Evolutionary conservation across 345 rosid genomes (phyloP).

Genomic region (Camelina laxa): DNA sequence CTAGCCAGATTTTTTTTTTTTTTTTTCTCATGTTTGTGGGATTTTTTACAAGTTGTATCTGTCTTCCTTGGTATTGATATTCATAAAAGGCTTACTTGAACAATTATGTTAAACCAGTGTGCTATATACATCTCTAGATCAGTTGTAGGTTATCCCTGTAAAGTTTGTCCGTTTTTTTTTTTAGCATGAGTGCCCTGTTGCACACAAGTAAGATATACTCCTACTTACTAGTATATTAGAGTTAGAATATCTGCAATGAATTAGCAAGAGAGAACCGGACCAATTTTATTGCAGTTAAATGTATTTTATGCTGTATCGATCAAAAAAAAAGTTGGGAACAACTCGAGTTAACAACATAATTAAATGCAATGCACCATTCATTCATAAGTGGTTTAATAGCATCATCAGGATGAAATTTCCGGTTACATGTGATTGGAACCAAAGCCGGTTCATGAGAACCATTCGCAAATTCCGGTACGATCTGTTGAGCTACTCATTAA

Average conservation of each 20-base stretch:
- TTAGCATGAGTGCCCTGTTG: neutral
- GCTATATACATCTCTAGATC: neutral
- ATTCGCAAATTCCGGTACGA: constrained; percentile 63
- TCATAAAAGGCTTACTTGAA: neutral
- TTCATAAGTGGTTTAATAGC: neutral
- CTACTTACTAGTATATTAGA: neutral
- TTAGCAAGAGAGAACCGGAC: constrained; percentile 2
- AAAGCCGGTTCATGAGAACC: constrained; percentile 16
- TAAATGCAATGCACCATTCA: neutral
- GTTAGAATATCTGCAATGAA: constrained; percentile 26
- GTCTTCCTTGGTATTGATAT: neutral
- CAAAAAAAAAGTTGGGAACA: neutral
- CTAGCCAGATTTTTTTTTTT: neutral
- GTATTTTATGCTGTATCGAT: neutral
- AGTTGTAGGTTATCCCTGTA: neutral
- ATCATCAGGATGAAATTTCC: neutral
- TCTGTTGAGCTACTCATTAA: constrained; percentile 72
- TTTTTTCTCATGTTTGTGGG: neutral
- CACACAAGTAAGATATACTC: neutral
- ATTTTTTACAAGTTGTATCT: neutral
- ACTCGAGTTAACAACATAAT: neutral
- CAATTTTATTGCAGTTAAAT: neutral
- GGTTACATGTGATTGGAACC: neutral
- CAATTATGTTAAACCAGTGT: neutral
- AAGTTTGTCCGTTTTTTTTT: neutral